Evolutionary conservation across 495 filamentous ascomycete genomes (phyloP).

Genomic region (Aspergillus asperescens): DNA sequence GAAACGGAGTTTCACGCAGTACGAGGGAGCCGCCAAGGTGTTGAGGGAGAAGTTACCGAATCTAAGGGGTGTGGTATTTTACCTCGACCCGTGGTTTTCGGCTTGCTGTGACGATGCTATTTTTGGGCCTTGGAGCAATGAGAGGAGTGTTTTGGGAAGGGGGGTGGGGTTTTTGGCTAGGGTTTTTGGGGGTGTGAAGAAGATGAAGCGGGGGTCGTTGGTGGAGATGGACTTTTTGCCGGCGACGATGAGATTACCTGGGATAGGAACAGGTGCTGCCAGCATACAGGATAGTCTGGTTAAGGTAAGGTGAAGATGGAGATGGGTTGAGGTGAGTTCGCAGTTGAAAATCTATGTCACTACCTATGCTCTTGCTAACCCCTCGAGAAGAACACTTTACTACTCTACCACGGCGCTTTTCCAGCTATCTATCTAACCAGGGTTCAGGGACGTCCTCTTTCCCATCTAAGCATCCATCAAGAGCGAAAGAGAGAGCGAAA

Average conservation of each 20-base stretch:
- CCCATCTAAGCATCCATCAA: not conserved
- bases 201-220: conserved; percentile 21
- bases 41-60: conserved; percentile 25
- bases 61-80: conserved; percentile 29
- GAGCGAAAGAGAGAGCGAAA: conserved; percentile 1
- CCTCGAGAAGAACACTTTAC: too few relatives aligned
- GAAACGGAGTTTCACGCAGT: conserved; percentile 34
- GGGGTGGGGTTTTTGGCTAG: conserved; percentile 32
- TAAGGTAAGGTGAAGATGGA: not conserved
- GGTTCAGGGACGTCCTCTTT: too few relatives aligned
- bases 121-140: conserved; percentile 17
- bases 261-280: not conserved
- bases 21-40: conserved; percentile 25
- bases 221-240: conserved; percentile 33
- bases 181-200: conserved; percentile 24
- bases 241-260: conserved; percentile 9
- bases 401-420: too few relatives aligned
- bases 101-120: conserved; percentile 14
- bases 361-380: too few relatives aligned
- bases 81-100: conserved; percentile 37
- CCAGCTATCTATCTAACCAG: too few relatives aligned
- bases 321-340: too few relatives aligned
- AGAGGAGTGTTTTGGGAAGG: conserved; percentile 26
- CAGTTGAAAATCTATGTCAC: too few relatives aligned
- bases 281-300: not conserved